A percentile compares a stretch with the other conserved stretches of the same genome.
These are phyloP conservation scores for Kalmanozyma brasiliensis DNA, from an alignment of 1,284 basidiomycete species.

Conservation along the genomic window DNA sequence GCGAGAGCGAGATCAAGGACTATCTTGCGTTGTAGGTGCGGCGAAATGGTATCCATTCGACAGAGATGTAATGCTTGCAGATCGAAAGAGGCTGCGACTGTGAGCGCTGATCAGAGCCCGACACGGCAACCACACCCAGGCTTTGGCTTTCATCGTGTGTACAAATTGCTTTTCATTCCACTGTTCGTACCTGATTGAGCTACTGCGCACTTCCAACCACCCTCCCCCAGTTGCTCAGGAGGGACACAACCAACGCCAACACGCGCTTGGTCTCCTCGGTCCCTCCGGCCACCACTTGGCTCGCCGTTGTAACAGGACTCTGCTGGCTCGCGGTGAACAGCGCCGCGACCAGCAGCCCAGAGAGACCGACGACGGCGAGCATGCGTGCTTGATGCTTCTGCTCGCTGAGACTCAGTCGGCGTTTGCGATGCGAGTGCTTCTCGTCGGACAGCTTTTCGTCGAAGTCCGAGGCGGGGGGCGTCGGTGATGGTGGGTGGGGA, in stretches of 20 bases:
- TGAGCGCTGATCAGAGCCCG: too few species aligned
- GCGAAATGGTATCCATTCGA: too few species aligned
- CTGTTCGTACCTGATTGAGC: background rate
- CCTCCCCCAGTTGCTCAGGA: constrained; percentile 30
- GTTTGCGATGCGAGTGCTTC: constrained; percentile 1
- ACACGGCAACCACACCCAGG: too few species aligned
- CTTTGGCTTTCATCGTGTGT: too few species aligned
- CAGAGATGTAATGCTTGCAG: too few species aligned
- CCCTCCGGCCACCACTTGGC: background rate
- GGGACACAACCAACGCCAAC: constrained; percentile 27
- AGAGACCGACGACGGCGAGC: constrained; percentile 40
- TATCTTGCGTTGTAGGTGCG: constrained; percentile 48
- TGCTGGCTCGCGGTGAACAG: constrained; percentile 22
- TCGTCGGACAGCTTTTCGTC: constrained; percentile 1
- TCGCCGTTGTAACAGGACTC: background rate
- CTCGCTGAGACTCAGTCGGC: background rate
- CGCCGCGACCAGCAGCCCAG: constrained; percentile 37
- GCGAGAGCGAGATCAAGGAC: constrained; percentile 60
- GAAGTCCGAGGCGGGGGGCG: background rate
- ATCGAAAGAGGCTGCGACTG: too few species aligned
- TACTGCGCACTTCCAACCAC: constrained; percentile 13
- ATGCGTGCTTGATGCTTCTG: constrained; percentile 11
- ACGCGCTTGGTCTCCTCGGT: constrained; percentile 25
- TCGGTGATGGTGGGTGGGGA: constrained; percentile 21
- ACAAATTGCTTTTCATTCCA: too few species aligned